These are phyloP conservation scores for Zygotorulaspora sp. DNA, from an alignment of 805 yeast species.

Conservation along the genomic window DNA sequence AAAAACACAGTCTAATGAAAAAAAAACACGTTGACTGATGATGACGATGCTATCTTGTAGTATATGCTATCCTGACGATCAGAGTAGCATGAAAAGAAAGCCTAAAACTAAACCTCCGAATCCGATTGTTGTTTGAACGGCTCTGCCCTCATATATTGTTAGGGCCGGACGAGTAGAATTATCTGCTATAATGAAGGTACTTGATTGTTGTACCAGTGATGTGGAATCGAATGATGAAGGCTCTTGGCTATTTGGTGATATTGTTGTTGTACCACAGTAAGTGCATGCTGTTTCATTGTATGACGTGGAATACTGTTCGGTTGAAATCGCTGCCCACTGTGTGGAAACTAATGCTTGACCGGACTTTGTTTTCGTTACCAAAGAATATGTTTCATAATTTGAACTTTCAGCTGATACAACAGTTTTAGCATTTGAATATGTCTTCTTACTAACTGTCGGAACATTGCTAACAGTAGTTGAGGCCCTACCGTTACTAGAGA, in stretches of 20 bases:
- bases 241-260: not conserved
- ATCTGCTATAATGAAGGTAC: not conserved
- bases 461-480: conserved; percentile 30
- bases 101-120: not conserved
- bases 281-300: not conserved
- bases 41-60: too few species aligned
- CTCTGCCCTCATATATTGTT: not conserved
- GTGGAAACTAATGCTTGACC: conserved; percentile 20
- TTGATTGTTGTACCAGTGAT: not conserved
- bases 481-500: not conserved
- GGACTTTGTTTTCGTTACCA: conserved; percentile 15
- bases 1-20: too few species aligned
- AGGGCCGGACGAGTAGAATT: not conserved
- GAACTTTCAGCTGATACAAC: not conserved
- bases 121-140: not conserved
- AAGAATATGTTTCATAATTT: conserved; percentile 13
- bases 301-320: not conserved
- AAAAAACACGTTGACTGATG: too few species aligned
- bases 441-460: conserved; percentile 6
- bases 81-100: not conserved
- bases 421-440: not conserved
- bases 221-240: not conserved
- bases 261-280: not conserved
- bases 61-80: not conserved
- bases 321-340: conserved; percentile 16